Conservation (phyloP, 257 asterid genomes). For the Penstemon barbatus region DNA sequence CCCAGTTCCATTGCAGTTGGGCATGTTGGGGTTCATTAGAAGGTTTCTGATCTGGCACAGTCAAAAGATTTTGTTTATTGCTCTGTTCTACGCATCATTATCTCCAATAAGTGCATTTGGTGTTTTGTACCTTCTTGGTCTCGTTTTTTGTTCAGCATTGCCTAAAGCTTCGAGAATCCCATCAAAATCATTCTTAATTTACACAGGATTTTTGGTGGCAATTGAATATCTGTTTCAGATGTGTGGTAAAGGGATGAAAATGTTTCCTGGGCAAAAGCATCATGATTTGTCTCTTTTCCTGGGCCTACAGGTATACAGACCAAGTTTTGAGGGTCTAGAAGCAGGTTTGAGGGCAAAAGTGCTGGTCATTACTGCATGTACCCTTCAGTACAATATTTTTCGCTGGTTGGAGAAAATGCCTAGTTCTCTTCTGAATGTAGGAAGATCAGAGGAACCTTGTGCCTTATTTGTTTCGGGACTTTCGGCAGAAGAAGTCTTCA, state of each 20-base stretch:
- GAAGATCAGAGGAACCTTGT: slow-evolving; percentile 83
- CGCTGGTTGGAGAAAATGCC: slow-evolving; percentile 85
- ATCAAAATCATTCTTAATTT: slow-evolving; percentile 73
- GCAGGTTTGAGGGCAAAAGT: slow-evolving; percentile 90
- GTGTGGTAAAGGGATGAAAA: slow-evolving; percentile 79
- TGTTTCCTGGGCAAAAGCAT: slow-evolving; percentile 95
- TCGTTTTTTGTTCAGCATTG: slow-evolving; percentile 61
- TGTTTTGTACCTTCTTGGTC: slow-evolving; percentile 79
- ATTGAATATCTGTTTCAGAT: slow-evolving; percentile 90
- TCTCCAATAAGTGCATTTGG: slow-evolving; percentile 93
- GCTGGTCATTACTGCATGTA: slow-evolving; percentile 86
- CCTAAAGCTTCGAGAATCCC: slow-evolving; percentile 87
- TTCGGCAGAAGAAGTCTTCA: slow-evolving; percentile 59
- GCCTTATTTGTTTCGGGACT: slow-evolving; percentile 58
- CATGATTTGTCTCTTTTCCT: slow-evolving; percentile 63
- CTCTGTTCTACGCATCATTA: slow-evolving; percentile 81
- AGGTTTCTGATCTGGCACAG: slow-evolving; percentile 94
- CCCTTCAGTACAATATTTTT: slow-evolving; percentile 86
- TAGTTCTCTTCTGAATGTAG: slow-evolving; percentile 48
- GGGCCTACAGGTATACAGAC: slow-evolving; percentile 77
- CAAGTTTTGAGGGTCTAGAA: slow-evolving; percentile 78
- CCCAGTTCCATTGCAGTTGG: slow-evolving; percentile 57
- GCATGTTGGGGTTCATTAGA: slow-evolving; percentile 73
- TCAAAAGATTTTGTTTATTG: slow-evolving; percentile 73
- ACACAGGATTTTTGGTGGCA: slow-evolving; percentile 75